Evolutionary conservation across 1,284 basidiomycete species (phyloP).

Genomic region (Moesziomyces sp.): DNA sequence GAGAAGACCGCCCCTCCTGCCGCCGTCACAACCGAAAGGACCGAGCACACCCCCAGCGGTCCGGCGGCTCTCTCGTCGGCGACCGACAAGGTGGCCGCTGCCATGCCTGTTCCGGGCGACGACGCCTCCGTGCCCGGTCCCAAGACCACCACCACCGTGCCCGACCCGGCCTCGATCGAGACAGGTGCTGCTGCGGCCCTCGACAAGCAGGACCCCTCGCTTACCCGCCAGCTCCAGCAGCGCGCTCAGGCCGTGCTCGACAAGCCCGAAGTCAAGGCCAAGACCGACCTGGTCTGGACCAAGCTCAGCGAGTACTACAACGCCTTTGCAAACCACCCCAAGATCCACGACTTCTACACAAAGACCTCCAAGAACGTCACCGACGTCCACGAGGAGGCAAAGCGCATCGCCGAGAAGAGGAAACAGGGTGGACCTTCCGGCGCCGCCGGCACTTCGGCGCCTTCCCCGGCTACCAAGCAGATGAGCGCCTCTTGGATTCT

Average conservation of each 20-base stretch:
- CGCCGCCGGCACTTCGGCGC: slow-evolving; percentile 42
- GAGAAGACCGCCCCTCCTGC: slow-evolving; percentile 33
- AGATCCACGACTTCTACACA: slow-evolving; percentile 77
- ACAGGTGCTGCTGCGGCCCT: slow-evolving; percentile 1
- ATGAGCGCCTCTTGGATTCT: slow-evolving; percentile 48
- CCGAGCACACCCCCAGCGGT: slow-evolving; percentile 50
- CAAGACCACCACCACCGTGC: slow-evolving; percentile 53
- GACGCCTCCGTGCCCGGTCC: slow-evolving; percentile 33
- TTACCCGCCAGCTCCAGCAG: slow-evolving; percentile 47
- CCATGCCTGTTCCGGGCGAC: slow-evolving; percentile 46
- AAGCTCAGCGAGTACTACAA: slow-evolving; percentile 62
- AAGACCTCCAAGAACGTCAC: slow-evolving; percentile 80
- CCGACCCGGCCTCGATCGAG: slow-evolving; percentile 17
- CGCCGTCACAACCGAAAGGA: slow-evolving; percentile 31
- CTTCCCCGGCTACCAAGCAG: slow-evolving; percentile 25
- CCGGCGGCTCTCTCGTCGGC: slow-evolving; percentile 43
- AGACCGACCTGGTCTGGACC: slow-evolving; percentile 55
- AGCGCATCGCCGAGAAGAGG: slow-evolving; percentile 77
- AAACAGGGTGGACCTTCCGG: slow-evolving; percentile 46
- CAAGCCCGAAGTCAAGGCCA: slow-evolving; percentile 56
- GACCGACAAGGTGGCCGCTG: slow-evolving; percentile 46
- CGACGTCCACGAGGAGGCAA: slow-evolving; percentile 88
- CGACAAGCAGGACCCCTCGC: slow-evolving; percentile 39
- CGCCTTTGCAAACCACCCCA: slow-evolving; percentile 54
- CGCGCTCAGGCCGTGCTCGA: slow-evolving; percentile 48